Conservation (phyloP, 305 asterid genomes). For the Solanum hybrid region DNA sequence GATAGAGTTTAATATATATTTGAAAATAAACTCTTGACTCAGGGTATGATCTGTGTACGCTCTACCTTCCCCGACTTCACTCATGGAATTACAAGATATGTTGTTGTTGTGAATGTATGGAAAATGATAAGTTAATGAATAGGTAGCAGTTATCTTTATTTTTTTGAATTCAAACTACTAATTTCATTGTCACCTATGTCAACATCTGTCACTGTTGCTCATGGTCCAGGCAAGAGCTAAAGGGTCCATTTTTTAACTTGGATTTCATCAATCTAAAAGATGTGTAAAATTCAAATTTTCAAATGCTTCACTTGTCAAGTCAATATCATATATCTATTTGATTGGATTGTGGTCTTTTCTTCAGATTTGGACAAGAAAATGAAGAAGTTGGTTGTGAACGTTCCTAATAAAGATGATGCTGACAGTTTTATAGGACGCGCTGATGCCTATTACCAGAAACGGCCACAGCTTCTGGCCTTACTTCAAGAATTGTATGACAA, state of each 20-base stretch:
- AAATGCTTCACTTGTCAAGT: slow-evolving; percentile 7
- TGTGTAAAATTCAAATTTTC: slow-evolving; percentile 3
- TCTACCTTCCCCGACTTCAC: not conserved
- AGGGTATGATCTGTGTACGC: not conserved
- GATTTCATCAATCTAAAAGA: not conserved
- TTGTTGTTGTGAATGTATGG: not conserved
- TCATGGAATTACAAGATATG: not conserved
- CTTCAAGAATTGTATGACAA: slow-evolving; percentile 65
- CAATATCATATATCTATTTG: not conserved
- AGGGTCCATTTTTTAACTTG: not conserved
- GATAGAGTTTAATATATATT: not conserved
- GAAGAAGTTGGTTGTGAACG: slow-evolving; percentile 12
- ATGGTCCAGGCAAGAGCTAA: not conserved
- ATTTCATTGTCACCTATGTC: not conserved
- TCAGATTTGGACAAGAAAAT: slow-evolving; percentile 34
- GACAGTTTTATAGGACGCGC: slow-evolving; percentile 64
- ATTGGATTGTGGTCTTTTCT: not conserved
- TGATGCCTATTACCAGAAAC: slow-evolving; percentile 57
- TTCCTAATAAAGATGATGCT: slow-evolving; percentile 21
- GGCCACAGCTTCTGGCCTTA: slow-evolving; percentile 60
- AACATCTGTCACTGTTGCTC: not conserved
- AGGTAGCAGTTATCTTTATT: not conserved
- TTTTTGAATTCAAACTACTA: not conserved
- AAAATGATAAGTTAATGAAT: not conserved
- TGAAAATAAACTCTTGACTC: not conserved